Base-by-base conservation (phyloP, 306 rosid genomes). In the Hippophae tibetana region DNA sequence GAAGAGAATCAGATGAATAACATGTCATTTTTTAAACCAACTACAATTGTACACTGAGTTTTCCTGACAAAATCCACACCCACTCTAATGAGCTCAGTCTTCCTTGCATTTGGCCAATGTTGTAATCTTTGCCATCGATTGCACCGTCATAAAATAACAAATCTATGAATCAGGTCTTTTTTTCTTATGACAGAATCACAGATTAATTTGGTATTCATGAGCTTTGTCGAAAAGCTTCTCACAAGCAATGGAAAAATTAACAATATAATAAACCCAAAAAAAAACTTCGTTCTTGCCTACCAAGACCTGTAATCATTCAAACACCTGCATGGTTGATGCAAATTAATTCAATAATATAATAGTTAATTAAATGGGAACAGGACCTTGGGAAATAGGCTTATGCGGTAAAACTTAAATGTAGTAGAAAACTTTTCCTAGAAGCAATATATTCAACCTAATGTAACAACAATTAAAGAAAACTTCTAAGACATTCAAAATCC, bases 291-390 rank as follows among this genome's bases (percentile, higher is more conserved):
- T 27, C 72, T 66, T 62, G 75, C 56, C 42, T 54, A 66, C 62
- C 49, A 43, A 60, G 61, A 31, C 66, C 57, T 75, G 60, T 52
- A 65, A 23, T 42, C 64, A 13, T 62, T 87, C 85, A 92, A 74
- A 84, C 96, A 82, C 72, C 99, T 86, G 90, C 86, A 86, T 63
- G 46, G 54, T 76, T 60, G 1, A 57, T 7, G 46, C 45, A 55
- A 13, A 76, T 69, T 71, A 78, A 68, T 54, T 60, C 23, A 58
- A 10, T 58, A 6, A 5, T 13, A 56, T 3, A 25, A 27, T 44
- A 42, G 8, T 52, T 9, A 45, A 25, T 40, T 68, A 23, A 49
- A 54, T 43, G 25, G 55, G 42, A 47, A 41, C 10, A 7, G 38
- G 43, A 43, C 47, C 14, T 56, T 50, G 58, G 8, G 49, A 14